Conservation (phyloP, 2,329 filamentous ascomycete genomes). For the Venturia aucupariae region DNA sequence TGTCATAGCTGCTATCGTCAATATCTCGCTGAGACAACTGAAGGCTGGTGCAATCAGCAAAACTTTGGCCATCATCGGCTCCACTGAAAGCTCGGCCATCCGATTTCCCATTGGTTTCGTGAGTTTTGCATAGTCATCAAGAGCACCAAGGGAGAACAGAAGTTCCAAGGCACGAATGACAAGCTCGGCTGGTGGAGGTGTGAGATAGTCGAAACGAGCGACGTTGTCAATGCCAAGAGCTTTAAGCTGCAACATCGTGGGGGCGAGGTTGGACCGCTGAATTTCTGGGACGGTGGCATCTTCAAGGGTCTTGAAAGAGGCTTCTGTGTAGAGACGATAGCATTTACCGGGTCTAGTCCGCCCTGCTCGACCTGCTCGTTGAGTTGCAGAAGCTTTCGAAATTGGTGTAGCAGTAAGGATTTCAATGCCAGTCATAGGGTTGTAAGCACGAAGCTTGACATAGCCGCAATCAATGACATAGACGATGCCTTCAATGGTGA, state of each 20-base stretch:
- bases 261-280: slow-evolving; percentile 82
- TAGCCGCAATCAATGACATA: slow-evolving; percentile 88
- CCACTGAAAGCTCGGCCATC: slow-evolving; percentile 88
- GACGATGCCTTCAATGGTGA: slow-evolving; percentile 86
- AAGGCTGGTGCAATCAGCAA: slow-evolving; percentile 68
- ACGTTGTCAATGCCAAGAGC: slow-evolving; percentile 94
- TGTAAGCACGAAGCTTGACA: slow-evolving; percentile 80
- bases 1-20: slow-evolving; percentile 91
- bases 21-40: slow-evolving; percentile 71
- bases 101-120: slow-evolving; percentile 78
- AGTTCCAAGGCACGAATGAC: slow-evolving; percentile 81
- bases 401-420: slow-evolving; percentile 71
- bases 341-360: slow-evolving; percentile 88
- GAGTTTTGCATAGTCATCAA: slow-evolving; percentile 84
- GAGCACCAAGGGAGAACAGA: slow-evolving; percentile 73
- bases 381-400: slow-evolving; percentile 86
- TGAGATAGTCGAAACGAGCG: slow-evolving; percentile 80
- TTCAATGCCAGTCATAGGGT: slow-evolving; percentile 78
- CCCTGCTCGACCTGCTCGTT: slow-evolving; percentile 82
- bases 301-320: slow-evolving; percentile 54
- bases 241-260: slow-evolving; percentile 82
- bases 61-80: slow-evolving; percentile 92
- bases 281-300: slow-evolving; percentile 80
- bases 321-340: slow-evolving; percentile 82
- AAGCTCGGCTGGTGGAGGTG: slow-evolving; percentile 73